These are phyloP conservation scores for Trichosporon coremiiforme DNA, from an alignment of 1,284 basidiomycete genomes.

Conservation along the genomic window DNA sequence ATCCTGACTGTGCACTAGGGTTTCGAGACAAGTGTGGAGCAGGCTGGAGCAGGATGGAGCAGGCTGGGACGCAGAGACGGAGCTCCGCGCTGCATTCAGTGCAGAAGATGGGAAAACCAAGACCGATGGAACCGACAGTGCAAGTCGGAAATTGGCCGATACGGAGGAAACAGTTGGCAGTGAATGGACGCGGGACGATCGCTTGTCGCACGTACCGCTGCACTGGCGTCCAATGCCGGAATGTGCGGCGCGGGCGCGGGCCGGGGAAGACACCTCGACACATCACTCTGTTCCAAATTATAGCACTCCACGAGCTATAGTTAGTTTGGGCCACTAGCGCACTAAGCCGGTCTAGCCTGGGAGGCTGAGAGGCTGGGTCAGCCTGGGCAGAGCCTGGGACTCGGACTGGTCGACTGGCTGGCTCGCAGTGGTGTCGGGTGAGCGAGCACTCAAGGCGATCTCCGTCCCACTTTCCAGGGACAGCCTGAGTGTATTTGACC, in stretches of 20 bases:
- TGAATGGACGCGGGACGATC: background rate
- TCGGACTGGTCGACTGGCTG: no score
- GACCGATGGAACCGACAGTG: no score
- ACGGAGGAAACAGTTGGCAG: background rate
- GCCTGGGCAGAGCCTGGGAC: no score
- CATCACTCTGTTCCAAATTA: background rate
- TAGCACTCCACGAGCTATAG: background rate
- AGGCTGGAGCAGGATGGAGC: no score
- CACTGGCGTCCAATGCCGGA: background rate
- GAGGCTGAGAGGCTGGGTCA: no score
- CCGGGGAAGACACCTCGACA: no score
- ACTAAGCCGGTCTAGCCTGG: background rate
- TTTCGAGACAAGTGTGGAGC: background rate
- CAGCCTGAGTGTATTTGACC: constrained; percentile 11
- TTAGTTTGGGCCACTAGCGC: constrained; percentile 4
- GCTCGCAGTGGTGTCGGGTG: background rate
- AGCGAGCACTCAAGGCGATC: constrained; percentile 1
- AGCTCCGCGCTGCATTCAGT: background rate
- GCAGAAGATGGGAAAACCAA: no score
- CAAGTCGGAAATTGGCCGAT: background rate
- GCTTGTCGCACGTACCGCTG: background rate
- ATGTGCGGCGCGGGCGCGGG: background rate
- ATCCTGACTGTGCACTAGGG: no score
- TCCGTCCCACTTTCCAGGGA: background rate
- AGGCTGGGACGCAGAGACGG: background rate